These are phyloP conservation scores for Exophiala phaeomuriformis DNA, from an alignment of 2,329 filamentous ascomycete genomes.

Conservation along the genomic window DNA sequence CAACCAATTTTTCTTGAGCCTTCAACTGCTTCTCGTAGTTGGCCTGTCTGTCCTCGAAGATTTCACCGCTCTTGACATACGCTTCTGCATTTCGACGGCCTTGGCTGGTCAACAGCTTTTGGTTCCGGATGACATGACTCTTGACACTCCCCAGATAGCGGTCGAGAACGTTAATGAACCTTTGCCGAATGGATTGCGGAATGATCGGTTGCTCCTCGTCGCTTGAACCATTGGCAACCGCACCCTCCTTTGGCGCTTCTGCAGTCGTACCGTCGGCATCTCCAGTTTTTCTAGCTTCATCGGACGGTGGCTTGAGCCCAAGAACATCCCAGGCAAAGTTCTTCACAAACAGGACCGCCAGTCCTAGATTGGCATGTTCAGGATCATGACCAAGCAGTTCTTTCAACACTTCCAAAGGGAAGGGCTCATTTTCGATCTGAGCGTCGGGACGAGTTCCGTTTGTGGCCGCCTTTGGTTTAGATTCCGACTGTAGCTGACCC, in stretches of 20 bases:
- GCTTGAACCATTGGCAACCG: constrained; percentile 34
- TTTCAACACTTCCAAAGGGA: constrained; percentile 95
- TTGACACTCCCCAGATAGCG: constrained; percentile 94
- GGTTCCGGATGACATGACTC: constrained; percentile 77
- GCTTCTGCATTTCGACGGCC: constrained; percentile 93
- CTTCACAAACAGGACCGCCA: constrained; percentile 93
- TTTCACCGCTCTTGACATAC: constrained; percentile 96
- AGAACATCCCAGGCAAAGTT: constrained; percentile 93
- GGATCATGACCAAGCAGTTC: constrained; percentile 89
- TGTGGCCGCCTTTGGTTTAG: constrained; percentile 57
- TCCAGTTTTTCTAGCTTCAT: constrained; percentile 74
- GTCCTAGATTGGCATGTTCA: constrained; percentile 81
- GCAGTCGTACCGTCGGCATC: constrained; percentile 70
- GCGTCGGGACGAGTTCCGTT: constrained; percentile 50
- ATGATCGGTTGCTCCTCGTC: constrained; percentile 65
- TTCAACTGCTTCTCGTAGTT: constrained; percentile 95
- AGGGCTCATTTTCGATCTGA: constrained; percentile 71
- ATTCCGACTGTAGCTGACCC: constrained; percentile 32
- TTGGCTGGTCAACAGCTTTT: constrained; percentile 79
- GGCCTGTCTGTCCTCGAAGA: constrained; percentile 92
- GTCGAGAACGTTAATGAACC: constrained; percentile 76
- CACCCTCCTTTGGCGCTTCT: constrained; percentile 42
- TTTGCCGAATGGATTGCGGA: constrained; percentile 67
- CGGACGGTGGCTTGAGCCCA: constrained; percentile 63
- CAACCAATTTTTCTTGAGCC: constrained; percentile 77